Base-by-base conservation (phyloP, 306 rosid species). In the Psophocarpus tetragonolobus region DNA sequence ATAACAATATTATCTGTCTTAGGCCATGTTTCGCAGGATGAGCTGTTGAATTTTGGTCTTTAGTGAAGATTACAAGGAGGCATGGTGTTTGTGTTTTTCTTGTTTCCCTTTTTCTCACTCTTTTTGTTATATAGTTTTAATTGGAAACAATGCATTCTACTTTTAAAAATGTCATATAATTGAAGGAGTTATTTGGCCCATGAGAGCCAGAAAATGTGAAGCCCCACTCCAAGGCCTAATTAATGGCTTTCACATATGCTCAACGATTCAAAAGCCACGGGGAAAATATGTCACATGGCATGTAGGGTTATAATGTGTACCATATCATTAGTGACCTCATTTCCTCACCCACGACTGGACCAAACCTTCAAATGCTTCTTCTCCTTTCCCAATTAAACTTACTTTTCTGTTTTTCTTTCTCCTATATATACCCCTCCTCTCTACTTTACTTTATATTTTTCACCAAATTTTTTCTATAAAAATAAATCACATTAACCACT, bases 1-100 rank as follows among this genome's bases (percentile, higher is more conserved):
- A 57, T 77, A 77, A 70, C 61, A 17, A 29, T 54, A 13, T 30
- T 67, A 18, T 3, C 29, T 27, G 33, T 54, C 62, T 33, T 23
- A 32, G 79, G 15, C 86, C 77, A 70, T 70, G 71, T 41, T 45
- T 44, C 8, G 33, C 9, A 61, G 60, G 41, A 82, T 56, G 47
- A 57, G 45, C 63, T 41, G 32, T 77, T 80, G 79, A 70, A 56
- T 26, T 75, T 36, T 70, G 79, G 76, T 77, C 54, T 38, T 67
- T 30, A 67, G 32, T 50, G 75, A 32, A 24, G 62, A 73, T 21
- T 48, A 58, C 71, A 80, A 67, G 71, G 56, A 60, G 64, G 75
- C 66, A 67, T 68, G 74, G 69, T 56, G 24, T 30, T 65, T 23
- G 41, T 32, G 63, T 4, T 74, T 68, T 20, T 53, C 33, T 36